A percentile compares a stretch with the other conserved stretches of the same genome.
phyloP scores from a whole-genome alignment of 768 basidiomycete species.

The Exsudoporus frostii region DNA sequence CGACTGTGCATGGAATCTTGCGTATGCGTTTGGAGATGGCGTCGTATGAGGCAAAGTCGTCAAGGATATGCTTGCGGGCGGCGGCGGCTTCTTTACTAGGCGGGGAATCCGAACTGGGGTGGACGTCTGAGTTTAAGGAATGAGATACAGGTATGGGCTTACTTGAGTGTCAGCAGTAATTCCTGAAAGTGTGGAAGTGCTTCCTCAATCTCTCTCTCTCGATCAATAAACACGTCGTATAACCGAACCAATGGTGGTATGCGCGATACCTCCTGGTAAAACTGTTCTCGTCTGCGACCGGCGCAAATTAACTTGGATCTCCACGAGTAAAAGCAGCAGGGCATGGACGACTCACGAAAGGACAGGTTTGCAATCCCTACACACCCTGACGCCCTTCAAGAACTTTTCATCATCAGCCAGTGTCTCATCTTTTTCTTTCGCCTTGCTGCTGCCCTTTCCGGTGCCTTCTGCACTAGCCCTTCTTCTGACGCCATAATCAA shows the following conservation, averaged over 20 bases:
- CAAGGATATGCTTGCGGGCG: conserved; percentile 77
- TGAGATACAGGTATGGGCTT: conserved; percentile 4
- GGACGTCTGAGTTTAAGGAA: conserved; percentile 1
- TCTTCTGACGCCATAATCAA: conserved; percentile 76
- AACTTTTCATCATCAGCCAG: conserved; percentile 74
- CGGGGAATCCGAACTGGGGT: conserved; percentile 40
- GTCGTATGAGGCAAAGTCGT: conserved; percentile 88
- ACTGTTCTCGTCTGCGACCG: conserved; percentile 67
- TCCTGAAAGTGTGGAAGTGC: conserved; percentile 87
- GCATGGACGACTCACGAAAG: conserved; percentile 62
- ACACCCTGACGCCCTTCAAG: conserved; percentile 84
- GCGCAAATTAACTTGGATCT: neutral
- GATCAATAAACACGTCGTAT: conserved; percentile 66
- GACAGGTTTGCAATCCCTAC: conserved; percentile 75
- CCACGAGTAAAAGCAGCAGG: neutral
- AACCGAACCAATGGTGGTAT: conserved; percentile 64
- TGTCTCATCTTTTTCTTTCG: conserved; percentile 37
- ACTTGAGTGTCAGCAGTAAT: conserved; percentile 70
- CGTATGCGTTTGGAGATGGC: conserved; percentile 82
- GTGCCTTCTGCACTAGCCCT: conserved; percentile 27
- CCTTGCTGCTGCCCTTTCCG: conserved; percentile 25
- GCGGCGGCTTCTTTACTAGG: conserved; percentile 65
- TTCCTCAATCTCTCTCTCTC: conserved; percentile 91
- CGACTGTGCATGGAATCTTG: conserved; percentile 59
- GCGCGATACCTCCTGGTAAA: conserved; percentile 57